A percentile compares a stretch with the other conserved stretches of the same genome.
phyloP scores from a whole-genome alignment of 1,284 basidiomycete species.

The Ganoderma sinense region DNA sequence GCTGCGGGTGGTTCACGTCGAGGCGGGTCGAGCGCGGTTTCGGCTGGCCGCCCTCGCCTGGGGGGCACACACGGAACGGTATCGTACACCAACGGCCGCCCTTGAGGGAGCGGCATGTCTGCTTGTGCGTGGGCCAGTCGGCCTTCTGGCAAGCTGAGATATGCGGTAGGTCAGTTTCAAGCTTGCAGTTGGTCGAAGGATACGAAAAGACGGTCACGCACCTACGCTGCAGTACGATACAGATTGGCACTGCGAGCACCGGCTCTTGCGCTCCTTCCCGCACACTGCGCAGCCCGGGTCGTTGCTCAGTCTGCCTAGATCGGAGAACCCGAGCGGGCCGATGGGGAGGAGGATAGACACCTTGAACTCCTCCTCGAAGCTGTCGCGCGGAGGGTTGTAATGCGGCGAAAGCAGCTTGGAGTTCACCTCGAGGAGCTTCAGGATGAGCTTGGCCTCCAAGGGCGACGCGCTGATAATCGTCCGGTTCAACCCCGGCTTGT shows the following conservation, averaged over 20 bases:
- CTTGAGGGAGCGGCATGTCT: constrained; percentile 46
- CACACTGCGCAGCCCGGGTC: constrained; percentile 48
- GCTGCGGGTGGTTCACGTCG: constrained; percentile 3
- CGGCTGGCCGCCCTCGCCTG: constrained; percentile 25
- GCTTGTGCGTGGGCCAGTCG: constrained; percentile 51
- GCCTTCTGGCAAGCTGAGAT: constrained; percentile 48
- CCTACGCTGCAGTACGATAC: constrained; percentile 47
- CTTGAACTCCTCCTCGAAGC: constrained; percentile 25
- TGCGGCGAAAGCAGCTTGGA: constrained; percentile 33
- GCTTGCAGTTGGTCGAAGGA: too few relatives aligned
- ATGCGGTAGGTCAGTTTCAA: too few relatives aligned
- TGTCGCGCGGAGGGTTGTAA: constrained; percentile 34
- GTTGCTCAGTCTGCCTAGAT: constrained; percentile 44
- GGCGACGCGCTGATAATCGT: constrained; percentile 40
- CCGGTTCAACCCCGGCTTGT: not conserved
- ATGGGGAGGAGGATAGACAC: constrained; percentile 49
- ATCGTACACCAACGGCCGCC: constrained; percentile 48
- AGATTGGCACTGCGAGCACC: constrained; percentile 47
- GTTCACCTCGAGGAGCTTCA: constrained; percentile 4
- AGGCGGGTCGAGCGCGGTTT: constrained; percentile 19
- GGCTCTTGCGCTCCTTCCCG: constrained; percentile 41
- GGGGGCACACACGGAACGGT: constrained; percentile 31
- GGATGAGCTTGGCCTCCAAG: constrained; percentile 25
- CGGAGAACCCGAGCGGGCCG: constrained; percentile 44
- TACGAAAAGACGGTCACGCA: constrained; percentile 12